A percentile compares a stretch with the other conserved stretches of the same genome.
These are phyloP conservation scores for Multifurca ochricompacta DNA, from an alignment of 768 basidiomycete species.

Conservation along the genomic window DNA sequence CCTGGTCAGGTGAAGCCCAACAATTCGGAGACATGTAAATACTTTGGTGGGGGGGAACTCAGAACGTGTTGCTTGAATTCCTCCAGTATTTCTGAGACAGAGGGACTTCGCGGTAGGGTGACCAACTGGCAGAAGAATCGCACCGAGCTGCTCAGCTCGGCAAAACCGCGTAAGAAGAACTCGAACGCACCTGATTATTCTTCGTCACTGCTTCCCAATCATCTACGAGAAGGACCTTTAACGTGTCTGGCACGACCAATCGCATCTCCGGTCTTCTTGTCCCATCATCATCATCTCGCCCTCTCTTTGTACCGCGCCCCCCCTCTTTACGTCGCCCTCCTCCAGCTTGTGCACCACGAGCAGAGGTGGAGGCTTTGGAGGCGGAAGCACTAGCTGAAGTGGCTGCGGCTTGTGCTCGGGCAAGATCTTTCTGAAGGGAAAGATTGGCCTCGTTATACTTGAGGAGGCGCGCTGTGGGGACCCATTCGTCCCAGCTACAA, in stretches of 20 bases:
- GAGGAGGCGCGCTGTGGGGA: slow-evolving; percentile 68
- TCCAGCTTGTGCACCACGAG: slow-evolving; percentile 21
- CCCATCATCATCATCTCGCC: slow-evolving; percentile 76
- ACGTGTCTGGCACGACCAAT: slow-evolving; percentile 78
- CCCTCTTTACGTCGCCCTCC: slow-evolving; percentile 47
- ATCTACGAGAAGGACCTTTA: slow-evolving; percentile 86
- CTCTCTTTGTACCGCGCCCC: slow-evolving; percentile 57
- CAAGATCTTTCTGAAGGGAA: slow-evolving; percentile 64
- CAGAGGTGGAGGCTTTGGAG: slow-evolving; percentile 24
- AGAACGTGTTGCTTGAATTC: slow-evolving; percentile 67
- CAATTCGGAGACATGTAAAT: slow-evolving; percentile 20
- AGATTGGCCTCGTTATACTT: slow-evolving; percentile 81
- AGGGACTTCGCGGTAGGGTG: slow-evolving; percentile 70
- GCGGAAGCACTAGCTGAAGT: slow-evolving; percentile 30
- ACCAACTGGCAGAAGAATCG: slow-evolving; percentile 53
- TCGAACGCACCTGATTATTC: slow-evolving; percentile 64
- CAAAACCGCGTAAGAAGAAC: not conserved
- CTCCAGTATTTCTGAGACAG: slow-evolving; percentile 65
- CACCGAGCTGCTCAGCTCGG: not conserved
- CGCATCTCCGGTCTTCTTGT: slow-evolving; percentile 83
- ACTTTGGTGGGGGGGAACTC: slow-evolving; percentile 40
- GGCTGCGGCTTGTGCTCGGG: slow-evolving; percentile 36
- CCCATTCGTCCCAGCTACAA: slow-evolving; percentile 95
- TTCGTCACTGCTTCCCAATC: slow-evolving; percentile 99
- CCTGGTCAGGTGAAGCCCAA: not conserved